Conservation (phyloP, 495 filamentous ascomycete species). For the Tuber microsphaerosporum region DNA sequence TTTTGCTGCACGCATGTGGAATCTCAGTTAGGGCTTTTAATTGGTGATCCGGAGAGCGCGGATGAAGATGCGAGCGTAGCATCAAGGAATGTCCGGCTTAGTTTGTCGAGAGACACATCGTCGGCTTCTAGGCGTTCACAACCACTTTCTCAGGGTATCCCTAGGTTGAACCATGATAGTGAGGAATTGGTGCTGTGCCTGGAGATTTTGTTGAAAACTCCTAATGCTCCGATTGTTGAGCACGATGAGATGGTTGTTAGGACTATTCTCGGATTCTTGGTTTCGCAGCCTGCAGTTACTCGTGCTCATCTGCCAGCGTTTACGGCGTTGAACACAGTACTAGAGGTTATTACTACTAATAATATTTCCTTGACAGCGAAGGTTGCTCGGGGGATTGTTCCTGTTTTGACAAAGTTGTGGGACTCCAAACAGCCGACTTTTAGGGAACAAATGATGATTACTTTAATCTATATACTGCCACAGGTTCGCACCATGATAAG, state of each 20-base stretch:
- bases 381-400: conserved; percentile 56
- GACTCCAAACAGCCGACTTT: conserved; percentile 55
- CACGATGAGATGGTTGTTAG: conserved; percentile 54
- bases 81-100: conserved; percentile 38
- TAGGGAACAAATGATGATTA: conserved; percentile 57
- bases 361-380: conserved; percentile 55
- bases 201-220: conserved; percentile 55
- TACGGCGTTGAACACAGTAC: conserved; percentile 63
- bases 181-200: conserved; percentile 62
- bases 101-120: conserved; percentile 32
- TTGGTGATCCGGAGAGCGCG: conserved; percentile 30
- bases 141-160: conserved; percentile 27
- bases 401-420: conserved; percentile 69
- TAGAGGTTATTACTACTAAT: conserved; percentile 60
- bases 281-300: conserved; percentile 53
- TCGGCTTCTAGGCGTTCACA: conserved; percentile 42
- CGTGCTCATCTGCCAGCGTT: conserved; percentile 65
- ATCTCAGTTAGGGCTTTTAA: conserved; percentile 39
- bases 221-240: conserved; percentile 64
- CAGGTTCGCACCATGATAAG: conserved; percentile 50
- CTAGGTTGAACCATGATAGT: conserved; percentile 41
- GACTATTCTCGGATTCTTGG: conserved; percentile 57
- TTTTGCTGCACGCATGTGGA: conserved; percentile 39
- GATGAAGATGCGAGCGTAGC: conserved; percentile 20
- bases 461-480: conserved; percentile 59